Percentiles rank a stretch among this genome's conserved stretches.
phyloP scores from a whole-genome alignment of 83 land plant species.

The Picea engelmannii region DNA sequence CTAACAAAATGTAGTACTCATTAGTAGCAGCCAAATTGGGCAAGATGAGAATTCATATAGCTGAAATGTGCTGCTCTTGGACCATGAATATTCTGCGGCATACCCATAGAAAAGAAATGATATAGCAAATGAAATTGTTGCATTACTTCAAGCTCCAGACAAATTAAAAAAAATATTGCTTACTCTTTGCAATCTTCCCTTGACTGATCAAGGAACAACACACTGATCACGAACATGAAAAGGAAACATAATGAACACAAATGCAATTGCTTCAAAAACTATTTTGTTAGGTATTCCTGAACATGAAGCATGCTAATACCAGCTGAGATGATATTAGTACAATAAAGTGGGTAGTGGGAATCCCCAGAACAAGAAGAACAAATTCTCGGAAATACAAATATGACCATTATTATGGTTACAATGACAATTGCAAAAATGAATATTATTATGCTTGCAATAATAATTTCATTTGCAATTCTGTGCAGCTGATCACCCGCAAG shows the following conservation, averaged over 20 bases:
- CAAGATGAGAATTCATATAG: too few species aligned
- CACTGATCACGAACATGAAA: constrained; percentile 70
- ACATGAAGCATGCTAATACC: constrained; percentile 57
- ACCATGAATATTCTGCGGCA: too few species aligned
- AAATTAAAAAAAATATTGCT: background rate
- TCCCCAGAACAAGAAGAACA: constrained; percentile 52
- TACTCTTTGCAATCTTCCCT: constrained; percentile 34
- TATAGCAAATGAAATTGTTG: too few species aligned
- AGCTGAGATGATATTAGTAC: constrained; percentile 17
- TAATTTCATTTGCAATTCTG: constrained; percentile 28
- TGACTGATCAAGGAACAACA: constrained; percentile 52
- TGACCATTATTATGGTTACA: constrained; percentile 21
- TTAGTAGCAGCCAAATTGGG: too few species aligned
- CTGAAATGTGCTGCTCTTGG: too few species aligned
- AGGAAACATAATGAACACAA: constrained; percentile 73
- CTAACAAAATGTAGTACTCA: background rate
- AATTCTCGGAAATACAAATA: constrained; percentile 27
- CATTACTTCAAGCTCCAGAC: too few species aligned
- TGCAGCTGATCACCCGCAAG: constrained; percentile 58
- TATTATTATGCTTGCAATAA: too few species aligned
- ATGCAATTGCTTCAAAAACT: constrained; percentile 66
- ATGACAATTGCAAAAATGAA: constrained; percentile 9
- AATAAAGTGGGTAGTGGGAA: constrained; percentile 57
- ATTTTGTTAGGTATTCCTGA: constrained; percentile 67
- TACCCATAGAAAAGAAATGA: background rate